Evolutionary conservation across 1,284 basidiomycete species (phyloP), one percentile per base, ranked within the genome.

Genomic region (Cryptococcus sp.): DNA sequence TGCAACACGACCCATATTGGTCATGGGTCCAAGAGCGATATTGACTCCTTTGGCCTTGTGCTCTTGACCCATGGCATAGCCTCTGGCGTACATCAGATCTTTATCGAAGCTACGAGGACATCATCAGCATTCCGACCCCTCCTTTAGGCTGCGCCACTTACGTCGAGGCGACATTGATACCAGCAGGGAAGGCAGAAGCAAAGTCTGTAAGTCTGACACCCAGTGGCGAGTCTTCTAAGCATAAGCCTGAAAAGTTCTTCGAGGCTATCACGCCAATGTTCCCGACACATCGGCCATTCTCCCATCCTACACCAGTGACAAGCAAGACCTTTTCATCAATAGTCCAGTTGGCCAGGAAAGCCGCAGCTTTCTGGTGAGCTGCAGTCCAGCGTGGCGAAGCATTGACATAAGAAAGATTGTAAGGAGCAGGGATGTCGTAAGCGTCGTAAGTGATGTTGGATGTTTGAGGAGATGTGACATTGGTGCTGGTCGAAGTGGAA

Each of bases 11-110:
- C 81, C 82, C 52, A 87, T 73, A 55, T 78, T 77, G 46, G 73
- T 76, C 67, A 72, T 72, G 1, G 76, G 78, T 8, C 86, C 86
- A 8, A 89, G 79, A 8, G 83, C 83, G 56, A 88, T 81, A 68
- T 94, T 84, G 56, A 88, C 86, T 45, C 92, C 92, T 72, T 93
- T 92, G 41, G 83, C 86, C 60, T 83, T 82, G 77, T 87, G 86
- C 77, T 95, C 91, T 46, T 80, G 71, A 34, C 89, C 91, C 84
- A 93, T 87, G 52, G 84, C 87, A 11, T 83, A 66, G 17, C 89
- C 91, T 34, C 91, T 85, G 19, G 81, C 74, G 58, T 88, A 87
- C 46, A 92, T 86, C 39, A 93, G 79, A 15, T 84, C 83, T 48
- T 86, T 83, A 72, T 88, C 87, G 75, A 86, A 89, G 1, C 80